Evolutionary conservation across 306 rosid species (phyloP), one percentile per base, ranked within the genome.

Genomic region (Phaseolus lunatus): DNA sequence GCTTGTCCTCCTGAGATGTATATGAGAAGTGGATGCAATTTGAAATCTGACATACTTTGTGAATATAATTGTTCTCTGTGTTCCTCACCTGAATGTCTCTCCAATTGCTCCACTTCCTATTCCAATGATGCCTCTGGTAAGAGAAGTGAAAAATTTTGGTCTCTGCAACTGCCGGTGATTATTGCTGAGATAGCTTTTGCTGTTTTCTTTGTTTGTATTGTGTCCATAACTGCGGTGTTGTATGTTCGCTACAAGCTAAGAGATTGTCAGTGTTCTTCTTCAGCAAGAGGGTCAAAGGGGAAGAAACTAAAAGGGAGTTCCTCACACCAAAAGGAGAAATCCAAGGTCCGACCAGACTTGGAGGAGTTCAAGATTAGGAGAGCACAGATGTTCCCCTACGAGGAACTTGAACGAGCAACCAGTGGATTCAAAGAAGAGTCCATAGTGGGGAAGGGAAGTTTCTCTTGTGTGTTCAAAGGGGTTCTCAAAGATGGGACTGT

Each of bases 401-500:
- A 59, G 67, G 67, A 59, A 27, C 67, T 59, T 59, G 67, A 59
- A 59, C 27, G 67, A 12, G 67, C 67, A 27, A 59, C 67, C 14
- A 8, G 67, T 27, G 67, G 43, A 59, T 59, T 59, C 67, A 59
- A 59, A 59, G 43, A 59, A 29, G 67, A 59, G 67, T 59, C 67
- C 22, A 59, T 59, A 59, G 67, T 59, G 18, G 67, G 67, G 67
- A 59, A 59, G 67, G 67, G 67, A 59, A 59, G 67, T 29, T 59
- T 59, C 15, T 59, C 67, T 15, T 59, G 67, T 7, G 67, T 59
- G 43, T 59, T 59, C 67, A 59, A 58, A 16, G 67, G 67, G 11
- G 43, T 59, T 59, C 67, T 59, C 67, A 59, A 27, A 59, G 67
- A 59, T 59, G 67, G 67, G 0, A 59, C 67, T 27, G 67, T 29